phyloP scores from a whole-genome alignment of 129 eudicot genomes.

The Ambrosia trifida region DNA sequence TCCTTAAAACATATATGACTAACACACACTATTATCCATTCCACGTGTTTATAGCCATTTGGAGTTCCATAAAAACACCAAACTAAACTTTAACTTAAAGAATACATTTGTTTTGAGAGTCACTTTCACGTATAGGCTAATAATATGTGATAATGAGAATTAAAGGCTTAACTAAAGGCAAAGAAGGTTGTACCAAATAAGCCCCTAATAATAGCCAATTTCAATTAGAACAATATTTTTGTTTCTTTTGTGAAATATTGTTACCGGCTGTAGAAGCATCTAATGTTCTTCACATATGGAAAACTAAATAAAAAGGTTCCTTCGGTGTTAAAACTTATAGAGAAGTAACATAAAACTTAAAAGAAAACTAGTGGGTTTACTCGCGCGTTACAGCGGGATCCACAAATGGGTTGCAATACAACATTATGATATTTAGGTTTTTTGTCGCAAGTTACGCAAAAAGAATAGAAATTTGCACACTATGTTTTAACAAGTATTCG shows the following conservation, averaged over 20 bases:
- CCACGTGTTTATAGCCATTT: neutral
- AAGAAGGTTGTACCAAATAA: neutral
- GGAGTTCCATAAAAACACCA: constrained; percentile 2
- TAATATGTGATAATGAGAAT: neutral
- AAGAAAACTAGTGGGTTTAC: too few relatives aligned
- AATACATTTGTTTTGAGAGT: constrained; percentile 7
- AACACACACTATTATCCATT: constrained; percentile 3
- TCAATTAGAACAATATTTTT: constrained; percentile 9
- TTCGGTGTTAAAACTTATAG: too few relatives aligned
- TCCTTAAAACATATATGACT: neutral
- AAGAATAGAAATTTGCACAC: too few relatives aligned
- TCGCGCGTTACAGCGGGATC: too few relatives aligned
- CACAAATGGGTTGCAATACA: too few relatives aligned
- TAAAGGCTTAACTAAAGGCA: neutral
- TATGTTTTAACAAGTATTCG: too few relatives aligned
- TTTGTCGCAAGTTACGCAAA: too few relatives aligned
- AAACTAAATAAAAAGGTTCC: neutral
- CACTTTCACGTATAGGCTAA: constrained; percentile 26
- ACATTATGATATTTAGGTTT: too few relatives aligned
- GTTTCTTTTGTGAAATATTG: constrained; percentile 9
- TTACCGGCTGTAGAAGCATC: too few relatives aligned
- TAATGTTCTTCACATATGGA: neutral
- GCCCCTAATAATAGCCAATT: constrained; percentile 6
- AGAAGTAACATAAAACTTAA: neutral
- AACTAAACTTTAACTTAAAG: constrained; percentile 20